Percentiles rank a stretch among this genome's conserved stretches.
These are phyloP conservation scores for Talaromyces ruber DNA, from an alignment of 495 filamentous ascomycete species.

Conservation along the genomic window DNA sequence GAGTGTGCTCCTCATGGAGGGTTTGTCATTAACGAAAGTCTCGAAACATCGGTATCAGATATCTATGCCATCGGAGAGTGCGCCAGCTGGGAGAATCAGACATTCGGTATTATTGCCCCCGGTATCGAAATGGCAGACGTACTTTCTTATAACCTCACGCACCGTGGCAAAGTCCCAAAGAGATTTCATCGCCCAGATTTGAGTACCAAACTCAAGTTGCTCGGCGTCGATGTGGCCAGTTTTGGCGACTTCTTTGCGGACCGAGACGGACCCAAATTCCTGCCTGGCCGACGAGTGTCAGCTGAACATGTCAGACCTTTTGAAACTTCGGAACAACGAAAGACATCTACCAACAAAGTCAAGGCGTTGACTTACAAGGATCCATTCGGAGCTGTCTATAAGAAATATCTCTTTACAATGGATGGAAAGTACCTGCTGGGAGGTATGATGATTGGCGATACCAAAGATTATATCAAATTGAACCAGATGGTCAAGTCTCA, in stretches of 20 bases:
- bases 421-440: conserved; percentile 91
- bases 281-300: conserved; percentile 47
- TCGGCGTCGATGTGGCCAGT: conserved; percentile 90
- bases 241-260: conserved; percentile 98
- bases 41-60: conserved; percentile 62
- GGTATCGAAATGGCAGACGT: conserved; percentile 97
- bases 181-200: conserved; percentile 80
- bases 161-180: conserved; percentile 63
- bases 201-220: conserved; percentile 87
- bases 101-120: conserved; percentile 88
- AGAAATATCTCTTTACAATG: conserved; percentile 89
- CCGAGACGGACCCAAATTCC: conserved; percentile 69
- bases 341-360: conserved; percentile 41
- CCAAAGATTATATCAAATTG: conserved; percentile 86
- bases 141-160: conserved; percentile 87
- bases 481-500: conserved; percentile 90
- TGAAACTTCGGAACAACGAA: conserved; percentile 15
- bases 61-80: conserved; percentile 95
- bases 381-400: conserved; percentile 89
- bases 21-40: conserved; percentile 62
- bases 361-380: conserved; percentile 91
- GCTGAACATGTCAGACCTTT: background rate
- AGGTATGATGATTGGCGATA: conserved; percentile 98
- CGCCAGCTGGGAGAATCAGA: conserved; percentile 88
- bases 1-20: conserved; percentile 67